Conservation (phyloP, 2,329 filamentous ascomycete species). For the Pseudogymnoascus pannorum region DNA sequence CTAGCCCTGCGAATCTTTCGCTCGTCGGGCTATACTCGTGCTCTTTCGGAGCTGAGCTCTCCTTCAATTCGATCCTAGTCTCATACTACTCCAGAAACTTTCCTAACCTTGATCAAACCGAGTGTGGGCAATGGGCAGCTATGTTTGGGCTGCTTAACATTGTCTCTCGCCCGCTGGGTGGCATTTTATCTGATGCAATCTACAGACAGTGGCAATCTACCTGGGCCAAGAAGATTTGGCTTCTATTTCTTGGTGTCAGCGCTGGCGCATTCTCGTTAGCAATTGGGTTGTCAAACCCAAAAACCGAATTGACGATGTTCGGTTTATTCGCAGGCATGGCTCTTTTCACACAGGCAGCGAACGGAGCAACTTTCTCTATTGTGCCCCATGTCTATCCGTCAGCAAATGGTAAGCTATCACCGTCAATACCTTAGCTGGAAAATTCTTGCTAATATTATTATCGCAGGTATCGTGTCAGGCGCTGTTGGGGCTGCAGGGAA, state of each 20-base stretch:
- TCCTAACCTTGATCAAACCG: conserved; percentile 47
- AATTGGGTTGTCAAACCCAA: conserved; percentile 58
- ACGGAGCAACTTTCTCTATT: conserved; percentile 79
- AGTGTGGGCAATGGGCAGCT: conserved; percentile 55
- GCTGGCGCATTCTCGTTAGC: conserved; percentile 53
- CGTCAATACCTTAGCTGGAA: background rate
- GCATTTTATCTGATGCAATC: conserved; percentile 42
- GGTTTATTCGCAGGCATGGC: conserved; percentile 71
- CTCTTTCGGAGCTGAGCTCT: conserved; percentile 56
- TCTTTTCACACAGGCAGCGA: conserved; percentile 76
- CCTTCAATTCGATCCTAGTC: conserved; percentile 53
- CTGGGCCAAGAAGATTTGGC: conserved; percentile 58
- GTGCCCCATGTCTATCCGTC: conserved; percentile 75
- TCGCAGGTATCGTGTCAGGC: no score
- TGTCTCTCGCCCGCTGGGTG: conserved; percentile 58
- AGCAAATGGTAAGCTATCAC: conserved; percentile 28
- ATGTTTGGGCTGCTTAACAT: conserved; percentile 73
- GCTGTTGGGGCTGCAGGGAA: no score
- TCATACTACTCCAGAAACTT: conserved; percentile 55
- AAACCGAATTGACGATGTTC: conserved; percentile 58
- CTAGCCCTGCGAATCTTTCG: conserved; percentile 48
- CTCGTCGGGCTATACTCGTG: conserved; percentile 52
- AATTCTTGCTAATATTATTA: background rate
- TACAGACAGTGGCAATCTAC: conserved; percentile 40
- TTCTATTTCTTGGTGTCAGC: conserved; percentile 48